These are phyloP conservation scores for Pleurozium schreberi DNA, from an alignment of 225 moss, liverwort and hornwort species.

Conservation along the genomic window DNA sequence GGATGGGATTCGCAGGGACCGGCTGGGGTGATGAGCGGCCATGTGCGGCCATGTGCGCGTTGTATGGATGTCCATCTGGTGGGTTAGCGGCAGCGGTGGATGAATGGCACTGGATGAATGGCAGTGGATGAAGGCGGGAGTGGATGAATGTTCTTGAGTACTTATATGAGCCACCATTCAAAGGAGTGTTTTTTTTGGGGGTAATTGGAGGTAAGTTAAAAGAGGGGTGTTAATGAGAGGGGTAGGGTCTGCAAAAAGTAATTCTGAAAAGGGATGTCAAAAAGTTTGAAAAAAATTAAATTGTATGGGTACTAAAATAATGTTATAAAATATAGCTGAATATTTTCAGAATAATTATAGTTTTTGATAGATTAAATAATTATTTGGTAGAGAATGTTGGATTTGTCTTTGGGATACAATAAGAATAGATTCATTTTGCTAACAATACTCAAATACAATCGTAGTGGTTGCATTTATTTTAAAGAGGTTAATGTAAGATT, in stretches of 20 bases:
- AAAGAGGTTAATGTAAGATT: background rate
- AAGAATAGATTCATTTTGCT: background rate
- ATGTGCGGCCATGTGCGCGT: background rate
- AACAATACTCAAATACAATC: background rate
- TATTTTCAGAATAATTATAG: no score
- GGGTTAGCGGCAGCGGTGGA: background rate
- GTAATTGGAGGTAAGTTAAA: no score
- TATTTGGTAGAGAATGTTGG: background rate
- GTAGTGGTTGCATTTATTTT: background rate
- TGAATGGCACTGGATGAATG: background rate
- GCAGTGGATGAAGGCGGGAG: background rate
- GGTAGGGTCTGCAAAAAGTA: background rate
- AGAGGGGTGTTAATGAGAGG: no score
- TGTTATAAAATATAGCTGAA: background rate
- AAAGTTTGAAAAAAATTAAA: no score
- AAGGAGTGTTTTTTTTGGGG: no score
- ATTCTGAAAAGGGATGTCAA: background rate
- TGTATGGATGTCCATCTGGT: background rate
- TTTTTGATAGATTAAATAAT: background rate
- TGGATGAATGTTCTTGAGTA: no score
- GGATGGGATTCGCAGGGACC: background rate
- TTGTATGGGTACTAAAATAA: no score
- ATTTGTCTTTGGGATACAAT: rapidly evolving
- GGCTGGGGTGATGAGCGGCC: background rate
- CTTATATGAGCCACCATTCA: no score